These are phyloP conservation scores for Solanum acaule DNA, from an alignment of 257 asterid genomes.

Conservation along the genomic window DNA sequence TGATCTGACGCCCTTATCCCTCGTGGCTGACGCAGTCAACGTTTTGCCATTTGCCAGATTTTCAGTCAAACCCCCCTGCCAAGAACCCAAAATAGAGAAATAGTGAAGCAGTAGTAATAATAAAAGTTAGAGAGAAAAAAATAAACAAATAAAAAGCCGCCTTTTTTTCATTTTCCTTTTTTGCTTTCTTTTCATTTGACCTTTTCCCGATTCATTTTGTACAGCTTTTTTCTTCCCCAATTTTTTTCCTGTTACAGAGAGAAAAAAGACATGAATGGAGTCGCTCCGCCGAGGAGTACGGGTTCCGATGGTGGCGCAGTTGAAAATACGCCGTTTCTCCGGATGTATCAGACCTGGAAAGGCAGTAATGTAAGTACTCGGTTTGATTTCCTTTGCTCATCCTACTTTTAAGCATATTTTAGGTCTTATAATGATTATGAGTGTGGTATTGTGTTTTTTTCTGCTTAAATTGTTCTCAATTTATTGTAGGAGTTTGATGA, in stretches of 20 bases:
- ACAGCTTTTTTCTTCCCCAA: background rate
- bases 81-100: background rate
- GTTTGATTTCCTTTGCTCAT: background rate
- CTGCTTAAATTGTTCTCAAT: background rate
- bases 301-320: slow-evolving; percentile 11
- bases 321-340: slow-evolving; percentile 3
- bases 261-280: slow-evolving; percentile 15
- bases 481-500: background rate
- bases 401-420: background rate
- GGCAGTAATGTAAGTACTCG: slow-evolving; percentile 25
- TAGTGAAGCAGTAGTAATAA: background rate
- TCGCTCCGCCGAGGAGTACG: slow-evolving; percentile 26
- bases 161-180: background rate
- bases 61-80: background rate
- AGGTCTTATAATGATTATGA: background rate
- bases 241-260: background rate
- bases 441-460: background rate
- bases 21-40: background rate
- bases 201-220: slow-evolving; percentile 3
- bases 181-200: background rate
- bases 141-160: slow-evolving; percentile 2
- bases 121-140: background rate
- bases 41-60: background rate
- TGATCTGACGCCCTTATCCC: background rate
- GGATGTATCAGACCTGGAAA: slow-evolving; percentile 29